Evolutionary conservation across 208 protist species (phyloP).

Genomic region (Crithidia acanthocephali): DNA sequence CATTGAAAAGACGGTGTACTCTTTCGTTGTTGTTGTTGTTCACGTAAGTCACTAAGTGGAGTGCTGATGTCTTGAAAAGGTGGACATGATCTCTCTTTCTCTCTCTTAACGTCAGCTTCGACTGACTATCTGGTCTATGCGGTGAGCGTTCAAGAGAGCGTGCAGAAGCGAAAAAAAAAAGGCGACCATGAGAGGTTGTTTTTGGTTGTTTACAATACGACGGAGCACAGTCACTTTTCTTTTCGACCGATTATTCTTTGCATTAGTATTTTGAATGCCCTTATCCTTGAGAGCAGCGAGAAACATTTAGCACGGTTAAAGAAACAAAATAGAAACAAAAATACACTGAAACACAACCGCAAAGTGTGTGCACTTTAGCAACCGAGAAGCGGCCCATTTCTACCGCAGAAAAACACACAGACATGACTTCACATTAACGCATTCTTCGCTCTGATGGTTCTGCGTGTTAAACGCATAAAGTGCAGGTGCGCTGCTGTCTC

Average conservation of each 20-base stretch:
- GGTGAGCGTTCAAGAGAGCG: too few species aligned
- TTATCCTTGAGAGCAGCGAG: constrained; percentile 8
- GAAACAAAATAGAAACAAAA: constrained; percentile 6
- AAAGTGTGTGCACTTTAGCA: too few species aligned
- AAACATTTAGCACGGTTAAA: background rate
- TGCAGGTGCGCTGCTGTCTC: background rate
- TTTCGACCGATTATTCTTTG: background rate
- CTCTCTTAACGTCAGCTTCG: background rate
- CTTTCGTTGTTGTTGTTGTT: background rate
- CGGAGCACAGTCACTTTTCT: background rate
- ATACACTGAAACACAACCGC: background rate
- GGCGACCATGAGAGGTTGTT: too few species aligned
- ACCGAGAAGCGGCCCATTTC: too few species aligned
- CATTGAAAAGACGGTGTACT: too few species aligned
- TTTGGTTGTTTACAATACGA: background rate
- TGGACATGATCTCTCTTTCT: background rate
- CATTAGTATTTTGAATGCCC: constrained; percentile 12
- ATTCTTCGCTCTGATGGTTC: too few species aligned
- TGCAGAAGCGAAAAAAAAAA: too few species aligned
- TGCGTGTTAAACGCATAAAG: too few species aligned
- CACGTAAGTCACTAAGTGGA: constrained; percentile 17
- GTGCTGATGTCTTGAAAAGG: constrained; percentile 3
- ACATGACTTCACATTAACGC: too few species aligned
- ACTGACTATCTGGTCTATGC: too few species aligned
- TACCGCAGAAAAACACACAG: background rate